Evolutionary conservation across 2,329 filamentous ascomycete genomes (phyloP), one percentile per base, ranked within the genome.

Genomic region (Hymenoscyphus scutula): DNA sequence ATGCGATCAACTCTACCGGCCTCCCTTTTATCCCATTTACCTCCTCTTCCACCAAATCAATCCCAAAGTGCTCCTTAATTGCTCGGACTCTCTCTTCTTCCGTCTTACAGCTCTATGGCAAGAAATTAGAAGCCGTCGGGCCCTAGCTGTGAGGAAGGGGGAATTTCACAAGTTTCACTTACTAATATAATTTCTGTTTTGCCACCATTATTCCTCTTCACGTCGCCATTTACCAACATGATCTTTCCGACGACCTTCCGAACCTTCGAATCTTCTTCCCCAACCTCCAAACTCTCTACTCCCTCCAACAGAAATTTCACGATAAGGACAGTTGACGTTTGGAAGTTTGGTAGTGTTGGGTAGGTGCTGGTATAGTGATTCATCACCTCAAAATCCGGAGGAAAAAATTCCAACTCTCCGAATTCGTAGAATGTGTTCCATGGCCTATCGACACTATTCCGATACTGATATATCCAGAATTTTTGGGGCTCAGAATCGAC

Each of bases 391-490:
- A 85, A 90, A 73, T 90, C 88, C 53, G 77, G 74, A 3, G 80
- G 81, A 37, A 84, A 72, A 73, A 89, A 90, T 73, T 90, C 87
- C 17, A 81, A 77, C 64, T 89, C 84, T 1, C 82, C 81, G 73
- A 92, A 92, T 64, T 81, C 84, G 73, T 90, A 91, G 56, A 80
- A 82, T 1, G 82, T 77, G 25, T 80, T 77, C 84, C 88, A 92
- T 1, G 78, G 77, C 55, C 74, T 76, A 0, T 80, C 75, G 0
- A 71, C 53, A 4, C 75, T 74, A 64, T 83, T 80, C 30, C 83
- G 80, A 66, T 84, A 83, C 73, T 89, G 81, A 70, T 87, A 89
- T 62, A 89, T 80, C 87, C 87, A 90, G 61, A 83, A 73, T 63
- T 80, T 81, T 37, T 76, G 73, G 23, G 32, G 19, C 10, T 48